phyloP scores from a whole-genome alignment of 305 asterid genomes.

The Fraxinus sp. region DNA sequence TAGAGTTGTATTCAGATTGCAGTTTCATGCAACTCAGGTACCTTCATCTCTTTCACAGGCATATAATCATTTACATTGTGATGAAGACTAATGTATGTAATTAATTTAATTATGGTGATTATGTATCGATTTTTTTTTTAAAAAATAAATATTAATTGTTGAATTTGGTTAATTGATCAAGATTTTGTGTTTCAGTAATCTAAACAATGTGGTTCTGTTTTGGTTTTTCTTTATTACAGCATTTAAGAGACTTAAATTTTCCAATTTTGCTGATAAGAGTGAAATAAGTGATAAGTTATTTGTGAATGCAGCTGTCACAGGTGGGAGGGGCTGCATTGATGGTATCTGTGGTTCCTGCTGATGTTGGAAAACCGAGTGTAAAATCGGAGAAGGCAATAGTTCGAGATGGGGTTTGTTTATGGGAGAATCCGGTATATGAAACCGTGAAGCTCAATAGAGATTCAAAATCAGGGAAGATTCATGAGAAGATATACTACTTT shows the following conservation, averaged over 20 bases:
- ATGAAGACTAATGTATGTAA: not conserved
- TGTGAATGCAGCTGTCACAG: conserved; percentile 50
- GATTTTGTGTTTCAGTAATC: not conserved
- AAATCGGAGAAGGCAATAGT: conserved; percentile 69
- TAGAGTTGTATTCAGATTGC: conserved; percentile 88
- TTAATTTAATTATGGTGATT: not conserved
- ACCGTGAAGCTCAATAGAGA: conserved; percentile 77
- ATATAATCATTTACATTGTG: not conserved
- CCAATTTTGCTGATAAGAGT: conserved; percentile 4
- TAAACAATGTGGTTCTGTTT: not conserved
- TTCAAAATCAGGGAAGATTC: conserved; percentile 79
- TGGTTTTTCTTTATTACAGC: not conserved
- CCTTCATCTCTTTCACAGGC: not conserved
- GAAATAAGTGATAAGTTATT: conserved; percentile 17
- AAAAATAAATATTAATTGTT: not conserved
- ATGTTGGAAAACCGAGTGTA: conserved; percentile 73
- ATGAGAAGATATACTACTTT: conserved; percentile 79
- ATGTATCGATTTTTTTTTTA: not conserved
- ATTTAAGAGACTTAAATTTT: not conserved
- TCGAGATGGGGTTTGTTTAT: conserved; percentile 82
- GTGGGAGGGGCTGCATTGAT: conserved; percentile 68
- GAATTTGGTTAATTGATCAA: not conserved
- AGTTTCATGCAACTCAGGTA: conserved; percentile 96
- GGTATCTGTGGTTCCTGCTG: conserved; percentile 83
- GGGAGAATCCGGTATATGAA: conserved; percentile 84